Evolutionary conservation across 805 yeast genomes (phyloP), one percentile per base, ranked within the genome.

Genomic region (Candida michaelii): DNA sequence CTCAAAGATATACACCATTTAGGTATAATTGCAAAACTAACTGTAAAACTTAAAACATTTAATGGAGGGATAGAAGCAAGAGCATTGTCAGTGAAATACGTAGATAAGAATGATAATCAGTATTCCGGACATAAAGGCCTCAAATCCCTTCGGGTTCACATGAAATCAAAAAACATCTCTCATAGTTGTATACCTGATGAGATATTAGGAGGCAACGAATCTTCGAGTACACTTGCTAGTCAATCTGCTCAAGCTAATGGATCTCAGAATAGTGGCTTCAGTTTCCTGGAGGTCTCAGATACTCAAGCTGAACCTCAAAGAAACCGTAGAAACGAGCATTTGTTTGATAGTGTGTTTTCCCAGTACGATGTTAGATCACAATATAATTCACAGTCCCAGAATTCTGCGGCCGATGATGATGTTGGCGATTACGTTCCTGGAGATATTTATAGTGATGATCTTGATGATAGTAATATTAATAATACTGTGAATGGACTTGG

Each of bases 291-390:
- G 11, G 11, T 25, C 5, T 25, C 29, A 25, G 29, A 25, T 25
- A 25, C n/a, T 25, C 13, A 25, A 5, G 5, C 6, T 25, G 13
- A 11, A 11, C n/a, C 29, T 9, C 37, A 34, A 7, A 17, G 37
- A n/a, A 17, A 7, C 7, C 3, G 3, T 4, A 24, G 18, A 16
- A 34, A 34, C 15, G 5, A 34, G 21, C 29, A 34, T 17, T 14
- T 34, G 11, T 17, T 34, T 25, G 37, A 34, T 34, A 24, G 37
- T 14, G 37, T 34, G 4, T 34, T 23, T 13, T 34, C 37, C 3
- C 37, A 34, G 13, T 34, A 34, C 11, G 30, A 29, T 7, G n/a
- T 11, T 7, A 21, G 23, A 21, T 25, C 29, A 7, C 29, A 25
- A 12, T 25, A 25, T 11, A 25, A n/a, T n/a, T n/a, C n/a, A n/a